Evolutionary conservation across 2,329 filamentous ascomycete genomes (phyloP).

Genomic region (Colletotrichum tofieldiae): DNA sequence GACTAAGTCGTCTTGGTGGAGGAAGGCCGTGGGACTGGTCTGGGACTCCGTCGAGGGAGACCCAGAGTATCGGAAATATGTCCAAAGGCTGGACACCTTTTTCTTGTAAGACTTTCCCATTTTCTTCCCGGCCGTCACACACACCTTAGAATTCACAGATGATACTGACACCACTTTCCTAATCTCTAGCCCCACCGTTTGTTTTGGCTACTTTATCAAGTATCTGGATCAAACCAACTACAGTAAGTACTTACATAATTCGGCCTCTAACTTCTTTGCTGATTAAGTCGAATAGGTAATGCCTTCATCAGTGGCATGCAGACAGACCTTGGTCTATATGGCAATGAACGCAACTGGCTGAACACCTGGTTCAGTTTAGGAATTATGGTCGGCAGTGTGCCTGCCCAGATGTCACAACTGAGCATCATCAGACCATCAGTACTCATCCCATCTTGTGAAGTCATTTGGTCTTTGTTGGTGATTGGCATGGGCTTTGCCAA

Average conservation of each 20-base stretch:
- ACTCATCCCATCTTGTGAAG: conserved; percentile 48
- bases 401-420: conserved; percentile 47
- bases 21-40: conserved; percentile 23
- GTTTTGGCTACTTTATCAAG: conserved; percentile 41
- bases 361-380: conserved; percentile 46
- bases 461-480: conserved; percentile 45
- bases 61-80: conserved; percentile 26
- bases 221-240: conserved; percentile 53
- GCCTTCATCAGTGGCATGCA: conserved; percentile 49
- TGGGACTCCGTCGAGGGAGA: conserved; percentile 34
- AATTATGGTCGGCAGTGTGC: conserved; percentile 47
- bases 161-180: neutral
- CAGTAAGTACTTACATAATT: conserved; percentile 14
- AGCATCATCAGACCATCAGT: conserved; percentile 48
- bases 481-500: conserved; percentile 45
- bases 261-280: conserved; percentile 21
- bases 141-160: neutral
- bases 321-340: conserved; percentile 47
- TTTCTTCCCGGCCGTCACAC: neutral
- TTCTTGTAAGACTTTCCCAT: conserved; percentile 13
- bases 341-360: conserved; percentile 48
- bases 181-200: conserved; percentile 9
- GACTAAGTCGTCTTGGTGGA: neutral
- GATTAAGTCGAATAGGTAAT: conserved; percentile 36
- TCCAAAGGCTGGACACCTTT: conserved; percentile 30